A percentile compares a stretch with the other conserved stretches of the same genome.
Conservation (phyloP, 169 alveolate species). For the Plasmodium knowlesi region DNA sequence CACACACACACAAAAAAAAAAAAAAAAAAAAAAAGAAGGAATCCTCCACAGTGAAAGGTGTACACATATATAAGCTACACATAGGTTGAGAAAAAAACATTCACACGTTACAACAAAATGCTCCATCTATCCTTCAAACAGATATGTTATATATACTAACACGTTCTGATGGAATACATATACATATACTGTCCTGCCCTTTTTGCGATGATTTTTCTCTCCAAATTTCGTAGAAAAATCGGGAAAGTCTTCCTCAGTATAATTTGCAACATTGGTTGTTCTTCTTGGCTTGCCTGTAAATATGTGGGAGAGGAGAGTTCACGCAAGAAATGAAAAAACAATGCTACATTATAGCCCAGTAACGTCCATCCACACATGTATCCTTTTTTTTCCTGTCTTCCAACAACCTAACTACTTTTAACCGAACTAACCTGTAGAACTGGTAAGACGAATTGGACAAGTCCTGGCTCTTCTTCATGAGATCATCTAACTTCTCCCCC, state of each 20-base stretch:
- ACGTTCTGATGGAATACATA: background rate
- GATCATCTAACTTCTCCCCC: conserved; percentile 94
- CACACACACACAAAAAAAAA: background rate
- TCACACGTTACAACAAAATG: background rate
- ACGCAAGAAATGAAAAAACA: background rate
- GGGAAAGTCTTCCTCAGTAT: conserved; percentile 55
- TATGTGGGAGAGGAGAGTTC: conserved; percentile 82
- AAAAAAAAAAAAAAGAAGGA: background rate
- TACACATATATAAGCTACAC: background rate
- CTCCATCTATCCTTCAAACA: background rate
- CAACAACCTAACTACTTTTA: background rate
- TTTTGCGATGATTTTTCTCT: background rate
- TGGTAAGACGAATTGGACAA: conserved; percentile 85
- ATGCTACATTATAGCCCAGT: too few species aligned
- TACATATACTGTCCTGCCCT: too few species aligned
- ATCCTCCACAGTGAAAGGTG: background rate
- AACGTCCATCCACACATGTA: background rate
- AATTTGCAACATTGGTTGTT: conserved; percentile 92
- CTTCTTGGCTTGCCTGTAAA: conserved; percentile 91
- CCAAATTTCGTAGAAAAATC: background rate
- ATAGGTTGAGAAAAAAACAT: background rate
- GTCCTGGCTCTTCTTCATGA: conserved; percentile 94
- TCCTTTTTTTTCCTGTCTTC: background rate
- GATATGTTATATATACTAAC: background rate
- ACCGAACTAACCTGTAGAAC: conserved; percentile 28